A percentile compares a stretch with the other conserved stretches of the same genome.
These are phyloP conservation scores for Fraxinus albicans DNA, from an alignment of 305 asterid genomes.

Conservation along the genomic window DNA sequence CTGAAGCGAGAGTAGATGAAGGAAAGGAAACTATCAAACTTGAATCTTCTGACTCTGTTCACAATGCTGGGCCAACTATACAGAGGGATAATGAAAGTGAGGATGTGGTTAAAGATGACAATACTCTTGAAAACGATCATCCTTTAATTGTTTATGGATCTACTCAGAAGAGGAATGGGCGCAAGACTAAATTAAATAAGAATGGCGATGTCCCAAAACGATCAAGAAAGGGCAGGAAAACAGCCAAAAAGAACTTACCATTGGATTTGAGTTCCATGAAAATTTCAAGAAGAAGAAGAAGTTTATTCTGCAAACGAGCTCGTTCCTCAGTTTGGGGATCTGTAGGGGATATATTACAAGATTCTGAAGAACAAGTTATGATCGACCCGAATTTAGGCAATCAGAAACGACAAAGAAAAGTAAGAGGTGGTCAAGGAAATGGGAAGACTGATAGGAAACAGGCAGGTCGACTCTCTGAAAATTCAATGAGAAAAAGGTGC, in stretches of 20 bases:
- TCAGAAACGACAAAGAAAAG: conserved; percentile 34
- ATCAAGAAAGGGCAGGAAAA: conserved; percentile 39
- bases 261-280: conserved; percentile 48
- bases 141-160: conserved; percentile 39
- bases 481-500: conserved; percentile 38
- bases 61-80: conserved; percentile 23
- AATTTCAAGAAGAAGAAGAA: conserved; percentile 61
- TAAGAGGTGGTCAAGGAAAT: conserved; percentile 36
- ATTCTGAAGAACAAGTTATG: conserved; percentile 34
- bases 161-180: conserved; percentile 30
- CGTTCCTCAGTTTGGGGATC: conserved; percentile 59
- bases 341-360: conserved; percentile 37
- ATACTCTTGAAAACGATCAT: conserved; percentile 30
- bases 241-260: conserved; percentile 29
- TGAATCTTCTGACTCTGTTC: conserved; percentile 24
- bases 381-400: conserved; percentile 35
- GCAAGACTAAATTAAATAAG: conserved; percentile 29
- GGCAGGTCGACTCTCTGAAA: conserved; percentile 29
- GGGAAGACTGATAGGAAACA: conserved; percentile 39
- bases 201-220: conserved; percentile 30
- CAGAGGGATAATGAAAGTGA: conserved; percentile 31
- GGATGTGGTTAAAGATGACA: conserved; percentile 35
- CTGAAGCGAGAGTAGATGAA: conserved; percentile 26
- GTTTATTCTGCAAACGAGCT: conserved; percentile 44
- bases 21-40: conserved; percentile 22